Evolutionary conservation across 164 flowering plant species (phyloP), one percentile per base, ranked within the genome.

Genomic region (Annona squamosa): DNA sequence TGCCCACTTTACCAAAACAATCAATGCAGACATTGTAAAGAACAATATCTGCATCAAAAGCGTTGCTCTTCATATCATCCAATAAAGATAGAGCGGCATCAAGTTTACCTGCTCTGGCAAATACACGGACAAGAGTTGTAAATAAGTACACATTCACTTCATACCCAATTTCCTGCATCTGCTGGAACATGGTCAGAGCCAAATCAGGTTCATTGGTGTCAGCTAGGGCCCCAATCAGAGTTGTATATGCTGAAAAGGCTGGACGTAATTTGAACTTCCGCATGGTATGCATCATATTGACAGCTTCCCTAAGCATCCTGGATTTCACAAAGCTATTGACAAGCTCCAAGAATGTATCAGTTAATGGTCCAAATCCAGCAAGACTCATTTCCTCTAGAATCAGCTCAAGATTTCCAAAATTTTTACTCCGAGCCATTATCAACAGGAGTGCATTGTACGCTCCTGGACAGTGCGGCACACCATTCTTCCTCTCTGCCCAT

Each of bases 191-290:
- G 63, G 77, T 71, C 56, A 92, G 92, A 81, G 89, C 88, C 71
- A 83, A 83, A 79, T 88, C 87, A 72, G 93, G 88, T 69, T 91
- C 83, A 66, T 76, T 82, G 65, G 80, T 85, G 16, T 72, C 84
- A 65, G 97, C 81, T 1, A 92, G 80, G 42, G 98, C 93, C 75
- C 98, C 98, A 48, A 94, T 91, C 45, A 94, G 77, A 73, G 90
- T 90, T 47, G 98, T 94, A 73, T 92, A 92, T 19, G 98, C 98
- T 5, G 94, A 92, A 87, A 88, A 94, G 7, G 98, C 94, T n/a
- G 98, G 97, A 19, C 97, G 91, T 67, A 89, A 85, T 77, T 87
- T 91, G 83, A 91, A 86, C 78, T 85, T 89, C 71, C 95, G 84
- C 94, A 94, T 88, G 42, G 81, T 84, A 75, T 92, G 90, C 43